These are phyloP conservation scores for Chlamydomonas sp. DNA, from an alignment of 139 green algal genomes.

Conservation along the genomic window DNA sequence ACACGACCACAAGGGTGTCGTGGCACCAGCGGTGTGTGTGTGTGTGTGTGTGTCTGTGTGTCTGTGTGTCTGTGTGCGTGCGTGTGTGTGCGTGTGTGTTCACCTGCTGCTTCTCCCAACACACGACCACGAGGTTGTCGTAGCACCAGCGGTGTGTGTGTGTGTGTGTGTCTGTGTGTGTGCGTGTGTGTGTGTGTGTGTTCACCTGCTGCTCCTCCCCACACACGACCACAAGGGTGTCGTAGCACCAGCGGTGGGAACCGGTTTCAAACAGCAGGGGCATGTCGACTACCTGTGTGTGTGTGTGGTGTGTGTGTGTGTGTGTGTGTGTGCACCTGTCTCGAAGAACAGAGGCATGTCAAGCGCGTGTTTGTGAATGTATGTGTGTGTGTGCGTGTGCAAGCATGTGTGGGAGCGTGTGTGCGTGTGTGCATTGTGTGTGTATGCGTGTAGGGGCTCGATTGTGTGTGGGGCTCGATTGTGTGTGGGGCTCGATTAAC, in stretches of 20 bases:
- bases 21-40: too few species aligned
- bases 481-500: too few species aligned
- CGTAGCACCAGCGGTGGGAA: conserved; percentile 4
- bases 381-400: background rate
- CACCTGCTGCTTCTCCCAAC: too few species aligned
- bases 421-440: too few species aligned
- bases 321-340: background rate
- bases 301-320: background rate
- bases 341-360: background rate
- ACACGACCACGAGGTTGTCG: too few species aligned
- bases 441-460: background rate
- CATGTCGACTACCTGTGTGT: conserved; percentile 64
- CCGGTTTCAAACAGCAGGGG: conserved; percentile 79
- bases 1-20: too few species aligned
- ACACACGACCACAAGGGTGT: background rate
- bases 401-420: background rate
- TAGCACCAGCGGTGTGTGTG: too few species aligned
- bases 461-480: background rate
- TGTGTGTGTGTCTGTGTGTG: too few species aligned
- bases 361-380: background rate
- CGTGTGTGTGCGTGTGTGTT: too few species aligned
- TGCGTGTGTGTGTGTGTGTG: too few species aligned
- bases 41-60: too few species aligned
- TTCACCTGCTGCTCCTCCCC: background rate
- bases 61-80: too few species aligned